Evolutionary conservation across 2,329 filamentous ascomycete species (phyloP), one percentile per base, ranked within the genome.

Genomic region (Penicillium brevicompactum): DNA sequence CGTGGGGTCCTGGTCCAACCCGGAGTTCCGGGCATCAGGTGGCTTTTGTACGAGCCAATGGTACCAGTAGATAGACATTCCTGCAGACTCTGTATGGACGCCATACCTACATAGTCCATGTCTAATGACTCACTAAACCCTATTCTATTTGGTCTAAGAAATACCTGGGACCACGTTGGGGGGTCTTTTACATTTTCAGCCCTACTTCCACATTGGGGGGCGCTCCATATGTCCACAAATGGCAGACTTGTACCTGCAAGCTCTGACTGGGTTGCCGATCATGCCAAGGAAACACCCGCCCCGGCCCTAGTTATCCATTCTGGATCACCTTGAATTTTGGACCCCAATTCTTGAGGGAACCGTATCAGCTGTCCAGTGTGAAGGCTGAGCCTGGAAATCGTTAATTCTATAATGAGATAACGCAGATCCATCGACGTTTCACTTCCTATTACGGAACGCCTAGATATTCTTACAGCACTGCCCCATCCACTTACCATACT

Each of bases 391-490:
- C 45, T 7, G 16, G 18, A 13, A 7, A 16, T 53, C 10, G 22
- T 14, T 11, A 18, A 21, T 48, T 48, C n/a, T 31, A 49, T 43
- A 43, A 27, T 27, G 55, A 59, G 46, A 38, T 38, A 31, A 11
- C 48, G 59, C 59, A 60, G 61, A 60, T 62, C 60, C 22, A 41
- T 32, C 54, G n/a, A 16, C 37, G 50, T 52, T 49, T 49, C 32
- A 24, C 43, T 48, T 51, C 45, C 45, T 44, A 49, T 38, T 51
- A 32, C 58, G 59, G 56, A 58, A 59, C 58, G 52, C 60, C 58
- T 62, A 44, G 53, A 38, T 34, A 42, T 48, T 18, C 32, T 46
- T 38, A 32, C 32, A 59, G 61, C 61, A 64, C 60, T 62, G 61
- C 61, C 60, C 59, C 57, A 9, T 30, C 45, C 14, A 43, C 30